Base-by-base conservation (phyloP, 768 basidiomycete species). In the Cytidiella melzeri region DNA sequence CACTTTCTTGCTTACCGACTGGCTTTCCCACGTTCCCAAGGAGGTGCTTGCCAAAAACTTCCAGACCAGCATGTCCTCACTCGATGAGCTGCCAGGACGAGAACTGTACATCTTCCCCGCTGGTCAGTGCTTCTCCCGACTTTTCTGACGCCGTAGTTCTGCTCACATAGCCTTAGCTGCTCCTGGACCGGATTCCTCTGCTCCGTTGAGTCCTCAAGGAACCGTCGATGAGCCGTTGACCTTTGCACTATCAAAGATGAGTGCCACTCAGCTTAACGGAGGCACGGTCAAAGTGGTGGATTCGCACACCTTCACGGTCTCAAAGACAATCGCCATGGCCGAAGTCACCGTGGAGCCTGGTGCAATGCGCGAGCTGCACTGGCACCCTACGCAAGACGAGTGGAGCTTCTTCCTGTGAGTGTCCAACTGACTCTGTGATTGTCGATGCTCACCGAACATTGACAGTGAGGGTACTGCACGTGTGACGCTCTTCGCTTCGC, bases 381-480 rank as follows among this genome's bases (percentile, higher is more conserved):
- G 83, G 83, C 83, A 84, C 57, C 82, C 83, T 4, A 81, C 75
- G 11, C 67, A 78, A 61, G 75, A 78, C 47, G 81, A 82, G 63
- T 83, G 81, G 81, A 71, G 66, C 43, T 79, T 72, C 61, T 79
- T 73, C 73, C 47, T 82, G 80, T 79, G 53, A 24, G 76, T 65
- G 13, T 15, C 24, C n/a, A 27, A 24, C 10, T 47, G 23, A 9
- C 10, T 19, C 21, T 10, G 40, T 51, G 21, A 34, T 43, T n/a
- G n/a, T n/a, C n/a, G n/a, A n/a, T n/a, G n/a, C n/a, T n/a, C n/a
- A n/a, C n/a, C n/a, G n/a, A n/a, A n/a, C n/a, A 6, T 6, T 19
- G 21, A 6, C 48, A 83, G 77, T 26, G 72, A 76, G 61, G 82
- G 80, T 2, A 57, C 67, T 20, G 76, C 63, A 2, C 76, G 83